These are phyloP conservation scores for Beta lomatogona DNA, from an alignment of 179 eudicot species.

Conservation along the genomic window DNA sequence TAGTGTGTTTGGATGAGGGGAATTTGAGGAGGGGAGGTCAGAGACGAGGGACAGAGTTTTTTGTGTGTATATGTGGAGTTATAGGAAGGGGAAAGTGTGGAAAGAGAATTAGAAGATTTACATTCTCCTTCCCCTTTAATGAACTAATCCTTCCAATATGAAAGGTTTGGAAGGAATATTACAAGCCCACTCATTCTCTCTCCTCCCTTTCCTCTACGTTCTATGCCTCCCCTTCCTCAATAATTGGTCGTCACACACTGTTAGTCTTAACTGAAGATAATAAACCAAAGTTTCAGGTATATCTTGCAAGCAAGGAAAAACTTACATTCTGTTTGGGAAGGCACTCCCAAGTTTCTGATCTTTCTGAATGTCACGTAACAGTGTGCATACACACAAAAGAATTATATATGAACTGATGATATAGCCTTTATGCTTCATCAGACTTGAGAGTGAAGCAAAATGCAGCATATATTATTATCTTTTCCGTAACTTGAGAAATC, in stretches of 20 bases:
- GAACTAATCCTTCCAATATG: not conserved
- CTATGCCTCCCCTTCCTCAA: not conserved
- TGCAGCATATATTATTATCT: constrained; percentile 14
- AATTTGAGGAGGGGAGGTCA: not conserved
- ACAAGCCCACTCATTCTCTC: not conserved
- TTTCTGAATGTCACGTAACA: constrained; percentile 25
- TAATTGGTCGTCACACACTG: not conserved
- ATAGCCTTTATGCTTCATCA: constrained; percentile 19
- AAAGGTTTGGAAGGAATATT: not conserved
- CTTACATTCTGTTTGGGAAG: constrained; percentile 26
- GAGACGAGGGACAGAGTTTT: not conserved
- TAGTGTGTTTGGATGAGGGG: not conserved
- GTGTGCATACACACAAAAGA: constrained; percentile 26
- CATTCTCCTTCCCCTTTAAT: not conserved
- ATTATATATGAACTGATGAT: constrained; percentile 26
- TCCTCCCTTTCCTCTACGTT: not conserved
- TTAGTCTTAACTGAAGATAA: not conserved
- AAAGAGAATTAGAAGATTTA: not conserved
- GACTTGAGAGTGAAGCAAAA: constrained; percentile 19
- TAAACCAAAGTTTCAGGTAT: not conserved
- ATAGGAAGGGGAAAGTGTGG: too few relatives aligned
- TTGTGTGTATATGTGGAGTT: not conserved
- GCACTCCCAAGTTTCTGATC: constrained; percentile 21
- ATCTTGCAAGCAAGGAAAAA: not conserved
- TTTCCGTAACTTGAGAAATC: constrained; percentile 13